Evolutionary conservation across 129 eudicot genomes (phyloP).

Genomic region (Flaveria linearis): DNA sequence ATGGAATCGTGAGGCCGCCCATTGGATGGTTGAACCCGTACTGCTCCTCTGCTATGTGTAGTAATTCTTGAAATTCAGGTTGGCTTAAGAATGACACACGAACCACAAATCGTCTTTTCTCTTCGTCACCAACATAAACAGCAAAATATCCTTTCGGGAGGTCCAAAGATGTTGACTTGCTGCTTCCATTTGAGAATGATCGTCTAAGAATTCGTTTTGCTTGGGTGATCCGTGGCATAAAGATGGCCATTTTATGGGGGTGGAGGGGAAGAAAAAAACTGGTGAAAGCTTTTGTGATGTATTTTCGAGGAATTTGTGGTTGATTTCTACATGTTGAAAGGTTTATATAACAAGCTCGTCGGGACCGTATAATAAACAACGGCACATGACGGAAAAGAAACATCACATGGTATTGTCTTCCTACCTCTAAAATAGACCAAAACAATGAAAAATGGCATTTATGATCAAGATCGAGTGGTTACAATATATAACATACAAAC

Average conservation of each 20-base stretch:
- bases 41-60: background rate
- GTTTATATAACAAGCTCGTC: background rate
- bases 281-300: background rate
- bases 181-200: background rate
- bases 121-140: background rate
- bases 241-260: background rate
- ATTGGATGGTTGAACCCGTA: background rate
- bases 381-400: background rate
- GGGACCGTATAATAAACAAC: background rate
- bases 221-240: background rate
- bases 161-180: background rate
- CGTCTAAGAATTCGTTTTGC: background rate
- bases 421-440: background rate
- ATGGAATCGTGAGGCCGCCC: background rate
- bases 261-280: background rate
- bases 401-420: slow-evolving; percentile 3
- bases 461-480: too few species aligned
- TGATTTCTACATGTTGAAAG: background rate
- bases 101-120: slow-evolving; percentile 9
- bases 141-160: background rate
- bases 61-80: background rate
- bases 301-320: background rate
- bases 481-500: too few species aligned
- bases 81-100: background rate
- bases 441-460: too few species aligned